Evolutionary conservation across 1,139 yeast genomes (phyloP).

Genomic region (Yamadazyma dushanensis): DNA sequence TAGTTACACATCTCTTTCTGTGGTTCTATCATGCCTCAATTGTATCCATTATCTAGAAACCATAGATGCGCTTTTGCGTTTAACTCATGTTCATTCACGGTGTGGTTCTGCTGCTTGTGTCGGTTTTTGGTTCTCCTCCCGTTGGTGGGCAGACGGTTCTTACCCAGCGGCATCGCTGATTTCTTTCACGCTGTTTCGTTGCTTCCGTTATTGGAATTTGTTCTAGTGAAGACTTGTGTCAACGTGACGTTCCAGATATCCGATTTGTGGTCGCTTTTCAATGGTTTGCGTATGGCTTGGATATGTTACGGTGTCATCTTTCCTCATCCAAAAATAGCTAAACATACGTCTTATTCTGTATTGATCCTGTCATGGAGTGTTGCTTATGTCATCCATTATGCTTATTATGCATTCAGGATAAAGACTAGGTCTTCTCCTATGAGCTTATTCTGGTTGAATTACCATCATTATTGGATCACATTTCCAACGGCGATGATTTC

Average conservation of each 20-base stretch:
- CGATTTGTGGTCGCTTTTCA: conserved; percentile 31
- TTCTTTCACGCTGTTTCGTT: conserved; percentile 51
- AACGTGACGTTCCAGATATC: conserved; percentile 8
- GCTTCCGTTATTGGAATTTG: conserved; percentile 31
- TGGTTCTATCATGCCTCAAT: conserved; percentile 21
- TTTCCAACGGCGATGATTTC: conserved; percentile 48
- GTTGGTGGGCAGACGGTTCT: conserved; percentile 57
- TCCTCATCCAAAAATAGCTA: conserved; percentile 51
- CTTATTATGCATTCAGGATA: conserved; percentile 48
- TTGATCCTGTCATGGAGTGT: conserved; percentile 49
- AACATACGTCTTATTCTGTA: conserved; percentile 48
- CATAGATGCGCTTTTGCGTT: conserved; percentile 36
- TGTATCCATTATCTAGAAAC: conserved; percentile 38
- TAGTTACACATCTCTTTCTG: neutral
- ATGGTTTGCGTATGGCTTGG: conserved; percentile 39
- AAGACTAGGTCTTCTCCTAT: conserved; percentile 38
- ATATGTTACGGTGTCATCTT: conserved; percentile 47
- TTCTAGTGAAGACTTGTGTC: conserved; percentile 23
- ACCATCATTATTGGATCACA: conserved; percentile 39
- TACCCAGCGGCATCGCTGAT: conserved; percentile 72
- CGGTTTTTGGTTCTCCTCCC: conserved; percentile 57
- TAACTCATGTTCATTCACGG: conserved; percentile 38
- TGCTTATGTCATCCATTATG: conserved; percentile 40
- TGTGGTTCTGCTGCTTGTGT: conserved; percentile 53
- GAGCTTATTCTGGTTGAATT: conserved; percentile 40